Conservation (phyloP, 441 rosid species). For the Pelargonium australe region DNA sequence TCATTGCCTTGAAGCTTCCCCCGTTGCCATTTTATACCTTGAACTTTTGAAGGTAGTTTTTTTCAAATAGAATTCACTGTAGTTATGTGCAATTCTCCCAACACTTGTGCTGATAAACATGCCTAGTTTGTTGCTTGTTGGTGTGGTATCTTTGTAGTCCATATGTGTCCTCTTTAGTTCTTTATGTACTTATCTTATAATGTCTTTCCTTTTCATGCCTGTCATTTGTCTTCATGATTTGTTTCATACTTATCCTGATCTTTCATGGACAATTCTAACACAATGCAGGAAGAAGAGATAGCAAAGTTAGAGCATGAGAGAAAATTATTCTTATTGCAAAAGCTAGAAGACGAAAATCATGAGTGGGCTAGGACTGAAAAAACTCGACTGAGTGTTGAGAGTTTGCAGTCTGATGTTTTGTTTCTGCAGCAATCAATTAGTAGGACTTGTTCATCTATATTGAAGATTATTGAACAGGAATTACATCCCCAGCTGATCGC, state of each 20-base stretch:
- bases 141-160: too few relatives aligned
- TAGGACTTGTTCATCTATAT: slow-evolving; percentile 34
- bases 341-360: slow-evolving; percentile 57
- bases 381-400: slow-evolving; percentile 50
- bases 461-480: slow-evolving; percentile 61
- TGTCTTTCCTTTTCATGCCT: too few relatives aligned
- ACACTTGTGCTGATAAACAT: too few relatives aligned
- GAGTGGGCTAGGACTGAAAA: slow-evolving; percentile 62
- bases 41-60: too few relatives aligned
- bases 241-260: not conserved
- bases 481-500: slow-evolving; percentile 78
- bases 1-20: too few relatives aligned
- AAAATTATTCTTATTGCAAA: slow-evolving; percentile 56
- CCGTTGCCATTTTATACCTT: too few relatives aligned
- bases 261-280: slow-evolving; percentile 8
- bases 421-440: slow-evolving; percentile 56
- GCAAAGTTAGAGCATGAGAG: slow-evolving; percentile 61
- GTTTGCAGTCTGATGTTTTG: slow-evolving; percentile 44
- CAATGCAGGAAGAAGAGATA: slow-evolving; percentile 65
- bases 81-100: too few relatives aligned
- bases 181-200: too few relatives aligned
- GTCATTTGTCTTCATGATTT: slow-evolving; percentile 5
- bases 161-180: too few relatives aligned
- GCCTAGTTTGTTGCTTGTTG: too few relatives aligned
- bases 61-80: too few relatives aligned